Conservation (phyloP, 164 flowering plant genomes). For the Piper longum region DNA sequence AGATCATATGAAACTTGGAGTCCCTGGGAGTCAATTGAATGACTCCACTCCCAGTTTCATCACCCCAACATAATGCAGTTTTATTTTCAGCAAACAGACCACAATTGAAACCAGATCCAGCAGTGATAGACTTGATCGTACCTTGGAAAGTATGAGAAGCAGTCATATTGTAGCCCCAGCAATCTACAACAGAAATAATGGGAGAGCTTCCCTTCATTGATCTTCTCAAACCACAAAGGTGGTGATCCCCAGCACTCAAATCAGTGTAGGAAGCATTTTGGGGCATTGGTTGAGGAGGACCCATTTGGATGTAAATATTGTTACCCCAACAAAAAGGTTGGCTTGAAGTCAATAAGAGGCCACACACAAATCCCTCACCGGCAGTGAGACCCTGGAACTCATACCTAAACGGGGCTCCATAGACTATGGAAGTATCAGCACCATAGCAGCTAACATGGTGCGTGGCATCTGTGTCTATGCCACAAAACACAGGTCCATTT, state of each 20-base stretch:
- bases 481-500: constrained; percentile 79
- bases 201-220: constrained; percentile 22
- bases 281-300: constrained; percentile 60
- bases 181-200: constrained; percentile 56
- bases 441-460: constrained; percentile 72
- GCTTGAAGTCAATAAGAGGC: constrained; percentile 45
- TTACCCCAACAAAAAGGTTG: constrained; percentile 97
- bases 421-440: constrained; percentile 60
- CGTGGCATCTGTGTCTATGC: constrained; percentile 68
- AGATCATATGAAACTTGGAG: constrained; percentile 43
- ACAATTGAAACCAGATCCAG: constrained; percentile 86
- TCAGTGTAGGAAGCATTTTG: constrained; percentile 38
- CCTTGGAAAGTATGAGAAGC: constrained; percentile 47
- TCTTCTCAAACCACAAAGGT: constrained; percentile 68
- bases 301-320: constrained; percentile 58
- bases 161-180: constrained; percentile 99
- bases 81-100: constrained; percentile 61
- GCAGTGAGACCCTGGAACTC: constrained; percentile 65
- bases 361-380: constrained; percentile 92
- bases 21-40: constrained; percentile 40
- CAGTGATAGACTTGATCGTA: constrained; percentile 55
- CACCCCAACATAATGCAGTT: constrained; percentile 88
- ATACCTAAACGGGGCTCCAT: constrained; percentile 52
- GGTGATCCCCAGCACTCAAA: constrained; percentile 90
- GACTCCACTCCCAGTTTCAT: constrained; percentile 58